Evolutionary conservation across 176 grass and related monocot genomes (phyloP), one percentile per base, ranked within the genome.

Genomic region (Thalia dealbata): DNA sequence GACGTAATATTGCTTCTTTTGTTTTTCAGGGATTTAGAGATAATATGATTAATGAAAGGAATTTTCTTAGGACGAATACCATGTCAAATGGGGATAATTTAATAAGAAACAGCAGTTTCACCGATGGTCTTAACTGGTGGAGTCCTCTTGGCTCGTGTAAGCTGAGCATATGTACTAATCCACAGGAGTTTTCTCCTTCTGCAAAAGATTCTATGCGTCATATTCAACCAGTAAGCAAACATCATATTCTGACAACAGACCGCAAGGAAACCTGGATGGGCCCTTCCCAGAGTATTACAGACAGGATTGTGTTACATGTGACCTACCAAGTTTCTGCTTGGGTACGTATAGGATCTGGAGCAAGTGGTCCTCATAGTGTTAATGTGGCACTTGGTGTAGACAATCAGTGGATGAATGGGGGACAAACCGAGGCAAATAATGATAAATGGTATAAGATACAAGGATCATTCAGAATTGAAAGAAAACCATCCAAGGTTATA

Each of bases 181-280:
- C 79, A 52, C 74, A 74, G 46, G 76, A 89, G 62, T 73, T 89
- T 72, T 69, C 84, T 74, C 79, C 79, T 38, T 74, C 84, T 26
- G 82, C 69, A 52, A 82, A 72, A 56, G 79, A 75, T 56, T 73
- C 71, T 61, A 10, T 64, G 15, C 23, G 22, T 16, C 66, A 50
- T 76, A 42, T 81, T 80, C 50, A 87, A 76, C 80, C 75, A 79
- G 75, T 81, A 72, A 88, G 42, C 22, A 82, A 70, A 63, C 72
- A 26, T 44, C 92, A 87, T 81, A 79, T 99, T 63, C 70, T 81
- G 15, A 82, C 85, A 45, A 85, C 82, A 27, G 84, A 86, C 75
- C 95, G 87, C 70, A 88, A 78, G 0, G 95, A 90, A 52, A 87
- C 84, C 12, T 99, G 95, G 95, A 93, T 99, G 95, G 95, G 95